These are phyloP conservation scores for Penicillium bovifimosum DNA, from an alignment of 495 filamentous ascomycete species.

Conservation along the genomic window DNA sequence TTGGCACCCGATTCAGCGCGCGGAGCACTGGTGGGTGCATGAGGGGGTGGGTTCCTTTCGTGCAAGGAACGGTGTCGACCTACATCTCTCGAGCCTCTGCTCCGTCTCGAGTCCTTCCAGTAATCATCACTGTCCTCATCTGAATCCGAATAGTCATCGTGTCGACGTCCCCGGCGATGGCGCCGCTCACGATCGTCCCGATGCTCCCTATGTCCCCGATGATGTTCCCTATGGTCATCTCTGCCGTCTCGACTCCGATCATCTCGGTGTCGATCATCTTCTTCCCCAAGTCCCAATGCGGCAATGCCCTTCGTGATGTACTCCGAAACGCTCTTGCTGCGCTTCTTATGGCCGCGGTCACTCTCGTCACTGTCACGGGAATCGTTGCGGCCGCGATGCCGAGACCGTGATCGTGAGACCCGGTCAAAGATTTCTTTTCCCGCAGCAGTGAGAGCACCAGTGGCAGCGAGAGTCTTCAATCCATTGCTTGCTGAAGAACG, in stretches of 20 bases:
- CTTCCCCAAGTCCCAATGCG: slow-evolving; percentile 47
- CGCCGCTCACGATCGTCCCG: slow-evolving; percentile 22
- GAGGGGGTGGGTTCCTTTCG: slow-evolving; percentile 14
- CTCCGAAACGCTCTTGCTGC: slow-evolving; percentile 55
- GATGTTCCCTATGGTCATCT: slow-evolving; percentile 33
- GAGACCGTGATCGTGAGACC: slow-evolving; percentile 56
- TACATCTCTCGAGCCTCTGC: slow-evolving; percentile 48
- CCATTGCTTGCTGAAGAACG: slow-evolving; percentile 38
- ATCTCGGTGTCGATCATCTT: slow-evolving; percentile 24
- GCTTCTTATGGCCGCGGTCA: slow-evolving; percentile 35
- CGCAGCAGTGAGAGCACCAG: slow-evolving; percentile 69
- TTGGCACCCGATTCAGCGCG: slow-evolving; percentile 5
- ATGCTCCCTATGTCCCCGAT: slow-evolving; percentile 3
- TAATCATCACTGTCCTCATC: slow-evolving; percentile 53
- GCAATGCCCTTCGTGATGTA: slow-evolving; percentile 52
- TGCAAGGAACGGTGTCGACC: slow-evolving; percentile 34
- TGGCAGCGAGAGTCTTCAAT: slow-evolving; percentile 63
- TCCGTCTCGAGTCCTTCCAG: slow-evolving; percentile 40
- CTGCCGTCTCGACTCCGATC: slow-evolving; percentile 25
- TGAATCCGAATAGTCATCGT: slow-evolving; percentile 34
- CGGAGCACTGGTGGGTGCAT: slow-evolving; percentile 12
- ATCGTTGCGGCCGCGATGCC: slow-evolving; percentile 46
- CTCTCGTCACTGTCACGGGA: slow-evolving; percentile 34
- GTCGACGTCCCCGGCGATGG: slow-evolving; percentile 20
- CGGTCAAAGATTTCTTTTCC: slow-evolving; percentile 74